These are phyloP conservation scores for Bryum argenteum DNA, from an alignment of 225 moss, liverwort and hornwort genomes.

Conservation along the genomic window DNA sequence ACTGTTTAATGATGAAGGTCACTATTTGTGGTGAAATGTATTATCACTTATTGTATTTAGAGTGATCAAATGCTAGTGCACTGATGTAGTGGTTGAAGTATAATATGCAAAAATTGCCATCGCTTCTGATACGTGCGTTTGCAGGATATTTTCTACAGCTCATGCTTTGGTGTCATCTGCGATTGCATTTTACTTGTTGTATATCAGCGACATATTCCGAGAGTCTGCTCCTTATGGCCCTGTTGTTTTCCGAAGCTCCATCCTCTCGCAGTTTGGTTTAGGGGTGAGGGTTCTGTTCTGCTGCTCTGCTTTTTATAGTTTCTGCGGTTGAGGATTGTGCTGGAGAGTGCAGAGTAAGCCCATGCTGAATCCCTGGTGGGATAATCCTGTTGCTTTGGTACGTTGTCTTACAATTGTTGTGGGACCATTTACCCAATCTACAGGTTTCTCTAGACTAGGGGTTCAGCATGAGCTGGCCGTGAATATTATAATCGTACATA, in stretches of 20 bases:
- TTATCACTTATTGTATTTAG: too few relatives aligned
- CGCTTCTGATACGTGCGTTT: slow-evolving; percentile 1
- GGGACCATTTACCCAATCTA: too few relatives aligned
- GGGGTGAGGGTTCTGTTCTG: slow-evolving; percentile 49
- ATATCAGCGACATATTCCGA: slow-evolving; percentile 71
- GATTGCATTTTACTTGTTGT: slow-evolving; percentile 73
- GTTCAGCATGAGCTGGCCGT: too few relatives aligned
- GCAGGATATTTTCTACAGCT: slow-evolving; percentile 80
- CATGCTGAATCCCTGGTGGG: too few relatives aligned
- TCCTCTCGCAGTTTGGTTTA: slow-evolving; percentile 74
- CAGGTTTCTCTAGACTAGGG: too few relatives aligned
- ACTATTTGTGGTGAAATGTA: too few relatives aligned
- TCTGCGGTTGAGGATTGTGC: neutral
- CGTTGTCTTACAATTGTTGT: too few relatives aligned
- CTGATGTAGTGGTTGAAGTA: too few relatives aligned
- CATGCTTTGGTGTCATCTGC: slow-evolving; percentile 74
- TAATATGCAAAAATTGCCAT: neutral
- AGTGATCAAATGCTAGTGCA: too few relatives aligned
- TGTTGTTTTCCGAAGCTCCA: slow-evolving; percentile 76
- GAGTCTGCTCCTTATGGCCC: slow-evolving; percentile 78
- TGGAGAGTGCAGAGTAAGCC: too few relatives aligned
- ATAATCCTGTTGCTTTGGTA: slow-evolving; percentile 3
- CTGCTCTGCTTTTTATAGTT: slow-evolving; percentile 13
- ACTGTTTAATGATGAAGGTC: too few relatives aligned
- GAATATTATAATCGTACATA: neutral